A percentile compares a stretch with the other conserved stretches of the same genome.
Conservation (phyloP, 768 basidiomycete genomes). For the Tubosaeta brunneosetosa region DNA sequence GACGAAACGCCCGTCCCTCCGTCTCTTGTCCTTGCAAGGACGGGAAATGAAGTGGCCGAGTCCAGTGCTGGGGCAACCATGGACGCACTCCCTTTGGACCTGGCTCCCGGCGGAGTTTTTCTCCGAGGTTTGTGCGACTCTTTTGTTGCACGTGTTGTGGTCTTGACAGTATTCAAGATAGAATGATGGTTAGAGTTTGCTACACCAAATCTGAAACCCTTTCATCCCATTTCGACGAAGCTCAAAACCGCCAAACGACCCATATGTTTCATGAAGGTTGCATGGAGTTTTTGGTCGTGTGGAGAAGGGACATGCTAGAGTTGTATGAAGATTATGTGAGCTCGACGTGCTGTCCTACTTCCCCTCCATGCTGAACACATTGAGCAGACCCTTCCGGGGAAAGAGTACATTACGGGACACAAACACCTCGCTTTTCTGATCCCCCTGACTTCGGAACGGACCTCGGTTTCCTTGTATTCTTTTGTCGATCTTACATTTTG, state of each 20-base stretch:
- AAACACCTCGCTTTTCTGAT: slow-evolving; percentile 79
- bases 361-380: slow-evolving; percentile 4
- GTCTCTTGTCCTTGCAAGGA: slow-evolving; percentile 59
- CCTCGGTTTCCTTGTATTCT: slow-evolving; percentile 80
- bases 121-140: slow-evolving; percentile 59
- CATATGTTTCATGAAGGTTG: slow-evolving; percentile 61
- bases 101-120: slow-evolving; percentile 50
- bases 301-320: slow-evolving; percentile 74
- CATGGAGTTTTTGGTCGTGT: slow-evolving; percentile 83
- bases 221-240: slow-evolving; percentile 57
- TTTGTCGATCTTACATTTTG: slow-evolving; percentile 83
- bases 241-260: slow-evolving; percentile 57
- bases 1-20: slow-evolving; percentile 49
- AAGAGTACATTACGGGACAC: slow-evolving; percentile 62
- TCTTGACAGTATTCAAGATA: slow-evolving; percentile 48
- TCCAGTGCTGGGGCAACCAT: slow-evolving; percentile 62
- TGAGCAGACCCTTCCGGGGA: slow-evolving; percentile 55
- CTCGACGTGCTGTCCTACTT: not conserved
- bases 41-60: slow-evolving; percentile 48
- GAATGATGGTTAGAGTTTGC: slow-evolving; percentile 81
- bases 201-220: slow-evolving; percentile 55
- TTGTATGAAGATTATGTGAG: slow-evolving; percentile 82
- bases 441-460: slow-evolving; percentile 58
- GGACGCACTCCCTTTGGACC: slow-evolving; percentile 17
- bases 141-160: not conserved